Percentiles rank a stretch among this genome's conserved stretches.
Evolutionary conservation across 495 filamentous ascomycete species (phyloP).

Genomic region (Penicillium macrosclerotiorum): DNA sequence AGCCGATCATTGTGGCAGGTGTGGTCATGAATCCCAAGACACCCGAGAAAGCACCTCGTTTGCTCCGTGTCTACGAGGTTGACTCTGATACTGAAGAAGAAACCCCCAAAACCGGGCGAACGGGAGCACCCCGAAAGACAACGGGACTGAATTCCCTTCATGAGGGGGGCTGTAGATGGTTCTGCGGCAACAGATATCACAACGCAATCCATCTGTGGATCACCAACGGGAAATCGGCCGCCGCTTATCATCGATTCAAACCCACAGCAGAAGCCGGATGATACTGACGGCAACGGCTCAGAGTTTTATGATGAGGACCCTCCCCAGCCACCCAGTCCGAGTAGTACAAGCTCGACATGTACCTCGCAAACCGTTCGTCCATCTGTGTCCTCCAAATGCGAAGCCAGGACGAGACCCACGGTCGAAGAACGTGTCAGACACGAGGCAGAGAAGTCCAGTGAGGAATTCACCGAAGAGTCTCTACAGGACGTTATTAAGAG

Average conservation of each 20-base stretch:
- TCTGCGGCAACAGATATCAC: too few relatives aligned
- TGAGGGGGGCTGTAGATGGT: neutral
- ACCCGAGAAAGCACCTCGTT: conserved; percentile 5
- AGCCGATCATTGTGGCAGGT: neutral
- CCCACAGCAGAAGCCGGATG: too few relatives aligned
- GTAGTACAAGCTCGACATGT: neutral
- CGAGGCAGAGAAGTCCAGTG: neutral
- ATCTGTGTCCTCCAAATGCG: too few relatives aligned
- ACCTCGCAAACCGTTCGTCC: neutral
- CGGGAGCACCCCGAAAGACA: neutral
- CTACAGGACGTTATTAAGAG: neutral
- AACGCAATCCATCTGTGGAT: too few relatives aligned
- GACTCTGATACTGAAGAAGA: conserved; percentile 1
- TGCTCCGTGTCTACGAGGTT: conserved; percentile 7
- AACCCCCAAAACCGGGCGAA: neutral
- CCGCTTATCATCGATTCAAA: too few relatives aligned
- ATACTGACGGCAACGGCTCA: too few relatives aligned
- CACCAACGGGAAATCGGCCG: too few relatives aligned
- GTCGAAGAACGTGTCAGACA: neutral
- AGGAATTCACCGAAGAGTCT: neutral
- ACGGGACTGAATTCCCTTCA: neutral
- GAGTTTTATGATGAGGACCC: too few relatives aligned
- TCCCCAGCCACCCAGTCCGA: neutral
- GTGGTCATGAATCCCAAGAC: neutral
- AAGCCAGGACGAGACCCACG: neutral